phyloP scores from a whole-genome alignment of 1,284 basidiomycete species.

The Leccinum pachyderme region DNA sequence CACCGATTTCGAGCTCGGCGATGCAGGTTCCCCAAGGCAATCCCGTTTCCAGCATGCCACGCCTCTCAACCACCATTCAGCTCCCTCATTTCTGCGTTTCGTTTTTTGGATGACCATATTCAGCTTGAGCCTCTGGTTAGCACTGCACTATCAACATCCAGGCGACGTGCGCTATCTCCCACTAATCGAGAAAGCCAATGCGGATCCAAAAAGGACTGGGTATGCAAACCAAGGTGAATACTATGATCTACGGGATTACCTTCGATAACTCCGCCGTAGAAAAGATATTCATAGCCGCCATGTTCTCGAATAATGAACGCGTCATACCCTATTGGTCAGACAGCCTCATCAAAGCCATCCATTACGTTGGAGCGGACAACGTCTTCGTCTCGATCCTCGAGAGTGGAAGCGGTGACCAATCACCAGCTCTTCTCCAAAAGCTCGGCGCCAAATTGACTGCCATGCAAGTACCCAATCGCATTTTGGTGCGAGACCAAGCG shows the following conservation, averaged over 20 bases:
- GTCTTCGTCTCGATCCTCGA: constrained; percentile 59
- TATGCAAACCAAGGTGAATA: constrained; percentile 19
- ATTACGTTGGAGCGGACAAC: constrained; percentile 47
- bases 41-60: not conserved
- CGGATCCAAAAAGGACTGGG: constrained; percentile 15
- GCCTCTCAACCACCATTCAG: not conserved
- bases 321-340: constrained; percentile 43
- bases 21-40: not conserved
- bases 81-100: not conserved
- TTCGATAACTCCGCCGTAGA: constrained; percentile 4
- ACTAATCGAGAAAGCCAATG: constrained; percentile 12
- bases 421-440: constrained; percentile 11
- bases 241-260: not conserved
- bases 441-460: constrained; percentile 10
- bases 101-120: constrained; percentile 10
- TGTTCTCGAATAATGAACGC: constrained; percentile 40
- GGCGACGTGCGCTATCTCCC: constrained; percentile 20
- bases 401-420: constrained; percentile 45
- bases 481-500: constrained; percentile 12
- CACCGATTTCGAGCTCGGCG: not conserved
- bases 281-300: constrained; percentile 34
- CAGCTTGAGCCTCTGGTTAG: constrained; percentile 9
- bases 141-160: constrained; percentile 4
- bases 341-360: constrained; percentile 37
- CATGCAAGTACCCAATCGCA: constrained; percentile 18